Conservation (phyloP, 1,284 basidiomycete genomes). For the Mycosarcoma mackinlayi region DNA sequence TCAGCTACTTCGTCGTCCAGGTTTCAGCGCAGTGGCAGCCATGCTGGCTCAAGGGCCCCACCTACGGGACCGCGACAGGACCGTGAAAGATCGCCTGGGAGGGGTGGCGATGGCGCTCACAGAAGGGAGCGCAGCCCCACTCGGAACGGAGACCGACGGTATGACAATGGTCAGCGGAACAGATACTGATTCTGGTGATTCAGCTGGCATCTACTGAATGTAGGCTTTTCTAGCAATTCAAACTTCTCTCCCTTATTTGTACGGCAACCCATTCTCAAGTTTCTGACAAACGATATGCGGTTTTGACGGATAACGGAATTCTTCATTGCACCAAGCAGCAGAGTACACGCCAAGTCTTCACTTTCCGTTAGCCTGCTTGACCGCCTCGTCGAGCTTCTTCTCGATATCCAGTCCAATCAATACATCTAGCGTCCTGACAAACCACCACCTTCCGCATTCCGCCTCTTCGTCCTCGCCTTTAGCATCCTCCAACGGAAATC, state of each 20-base stretch:
- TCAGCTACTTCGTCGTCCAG: background rate
- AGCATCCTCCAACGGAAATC: slow-evolving; percentile 39
- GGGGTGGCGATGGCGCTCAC: slow-evolving; percentile 5
- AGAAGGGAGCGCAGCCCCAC: slow-evolving; percentile 37
- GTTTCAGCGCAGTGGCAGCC: slow-evolving; percentile 23
- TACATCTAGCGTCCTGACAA: slow-evolving; percentile 48
- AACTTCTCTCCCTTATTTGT: no score
- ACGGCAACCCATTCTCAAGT: no score
- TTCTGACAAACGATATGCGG: no score
- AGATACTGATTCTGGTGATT: slow-evolving; percentile 22
- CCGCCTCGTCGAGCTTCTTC: slow-evolving; percentile 45
- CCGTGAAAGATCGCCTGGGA: slow-evolving; percentile 26
- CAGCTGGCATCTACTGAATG: no score
- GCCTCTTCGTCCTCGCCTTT: slow-evolving; percentile 35
- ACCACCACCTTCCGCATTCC: slow-evolving; percentile 45
- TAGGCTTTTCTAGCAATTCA: no score
- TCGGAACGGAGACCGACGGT: slow-evolving; percentile 10
- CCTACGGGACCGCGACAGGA: slow-evolving; percentile 10
- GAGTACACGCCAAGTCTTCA: slow-evolving; percentile 4
- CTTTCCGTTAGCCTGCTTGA: slow-evolving; percentile 21
- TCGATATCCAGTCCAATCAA: slow-evolving; percentile 53
- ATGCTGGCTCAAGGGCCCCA: slow-evolving; percentile 1
- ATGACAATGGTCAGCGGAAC: slow-evolving; percentile 35
- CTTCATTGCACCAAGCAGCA: background rate
- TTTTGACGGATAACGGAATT: no score